A percentile compares a stretch with the other conserved stretches of the same genome.
Evolutionary conservation across 352 stramenopile species (phyloP).

Genomic region (Phytophthora brassicae): DNA sequence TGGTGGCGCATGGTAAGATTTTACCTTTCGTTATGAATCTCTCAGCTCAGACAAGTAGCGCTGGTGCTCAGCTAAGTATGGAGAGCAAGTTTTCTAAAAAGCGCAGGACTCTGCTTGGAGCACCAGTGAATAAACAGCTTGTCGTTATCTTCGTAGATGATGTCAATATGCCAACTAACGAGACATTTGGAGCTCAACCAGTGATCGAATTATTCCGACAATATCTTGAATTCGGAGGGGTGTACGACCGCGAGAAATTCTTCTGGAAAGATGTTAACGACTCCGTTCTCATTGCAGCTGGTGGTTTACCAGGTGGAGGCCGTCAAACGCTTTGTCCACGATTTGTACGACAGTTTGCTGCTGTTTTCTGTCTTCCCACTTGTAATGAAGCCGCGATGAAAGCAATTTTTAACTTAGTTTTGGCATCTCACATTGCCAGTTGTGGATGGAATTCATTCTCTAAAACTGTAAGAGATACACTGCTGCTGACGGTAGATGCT

Average conservation of each 20-base stretch:
- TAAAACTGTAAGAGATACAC: constrained; percentile 56
- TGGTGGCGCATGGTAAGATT: constrained; percentile 30
- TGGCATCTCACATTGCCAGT: constrained; percentile 54
- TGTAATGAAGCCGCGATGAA: constrained; percentile 80
- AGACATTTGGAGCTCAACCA: constrained; percentile 74
- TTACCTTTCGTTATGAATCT: constrained; percentile 76
- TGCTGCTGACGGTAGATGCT: constrained; percentile 56
- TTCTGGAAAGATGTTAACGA: constrained; percentile 83
- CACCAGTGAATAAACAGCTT: constrained; percentile 67
- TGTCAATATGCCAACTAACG: constrained; percentile 87
- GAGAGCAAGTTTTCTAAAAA: constrained; percentile 92
- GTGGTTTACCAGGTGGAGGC: constrained; percentile 58
- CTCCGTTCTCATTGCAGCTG: constrained; percentile 64
- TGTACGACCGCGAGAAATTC: constrained; percentile 84
- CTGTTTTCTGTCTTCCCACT: constrained; percentile 69
- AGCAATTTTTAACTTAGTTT: constrained; percentile 89
- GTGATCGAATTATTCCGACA: constrained; percentile 79
- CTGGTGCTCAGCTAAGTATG: constrained; percentile 81
- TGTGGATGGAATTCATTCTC: constrained; percentile 13
- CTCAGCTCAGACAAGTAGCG: constrained; percentile 85
- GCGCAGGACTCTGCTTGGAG: constrained; percentile 89
- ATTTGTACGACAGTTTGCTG: constrained; percentile 71
- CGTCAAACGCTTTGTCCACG: constrained; percentile 57
- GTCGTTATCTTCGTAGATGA: constrained; percentile 91
- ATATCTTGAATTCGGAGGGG: constrained; percentile 63